A percentile compares a stretch with the other conserved stretches of the same genome.
phyloP scores from a whole-genome alignment of 2,329 filamentous ascomycete species.

The Aspergillus puulaauensis region DNA sequence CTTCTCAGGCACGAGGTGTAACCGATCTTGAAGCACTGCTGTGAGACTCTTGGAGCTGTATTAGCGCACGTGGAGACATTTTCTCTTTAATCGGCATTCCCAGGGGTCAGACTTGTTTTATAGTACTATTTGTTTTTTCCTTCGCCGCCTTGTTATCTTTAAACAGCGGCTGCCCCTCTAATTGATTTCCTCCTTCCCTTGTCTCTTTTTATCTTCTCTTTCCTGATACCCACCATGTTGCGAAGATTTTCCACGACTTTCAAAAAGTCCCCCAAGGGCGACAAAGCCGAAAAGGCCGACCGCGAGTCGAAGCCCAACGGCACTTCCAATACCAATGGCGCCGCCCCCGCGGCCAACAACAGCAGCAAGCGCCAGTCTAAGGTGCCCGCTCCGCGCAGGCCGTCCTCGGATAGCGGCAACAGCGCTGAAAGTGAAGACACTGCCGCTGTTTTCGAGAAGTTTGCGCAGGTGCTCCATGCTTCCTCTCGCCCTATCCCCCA shows the following conservation, averaged over 20 bases:
- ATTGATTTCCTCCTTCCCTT: slow-evolving; percentile 1
- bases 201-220: background rate
- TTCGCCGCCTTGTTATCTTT: slow-evolving; percentile 13
- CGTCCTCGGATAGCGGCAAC: slow-evolving; percentile 27
- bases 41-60: background rate
- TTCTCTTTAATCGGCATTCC: slow-evolving; percentile 3
- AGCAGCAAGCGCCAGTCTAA: slow-evolving; percentile 36
- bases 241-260: slow-evolving; percentile 42
- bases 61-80: slow-evolving; percentile 7
- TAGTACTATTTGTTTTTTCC: slow-evolving; percentile 12
- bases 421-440: slow-evolving; percentile 42
- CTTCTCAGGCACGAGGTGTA: slow-evolving; percentile 9
- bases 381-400: slow-evolving; percentile 23
- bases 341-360: slow-evolving; percentile 14
- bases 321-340: slow-evolving; percentile 11
- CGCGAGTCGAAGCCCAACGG: slow-evolving; percentile 33
- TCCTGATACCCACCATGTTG: slow-evolving; percentile 35
- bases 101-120: background rate
- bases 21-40: background rate
- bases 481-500: slow-evolving; percentile 63
- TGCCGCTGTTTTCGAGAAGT: slow-evolving; percentile 43
- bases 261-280: slow-evolving; percentile 36
- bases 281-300: slow-evolving; percentile 28
- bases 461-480: slow-evolving; percentile 51
- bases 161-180: slow-evolving; percentile 5